Percentiles rank a stretch among this genome's conserved stretches.
These are phyloP conservation scores for Zygoascus biomembranicola DNA, from an alignment of 805 yeast species.

Conservation along the genomic window DNA sequence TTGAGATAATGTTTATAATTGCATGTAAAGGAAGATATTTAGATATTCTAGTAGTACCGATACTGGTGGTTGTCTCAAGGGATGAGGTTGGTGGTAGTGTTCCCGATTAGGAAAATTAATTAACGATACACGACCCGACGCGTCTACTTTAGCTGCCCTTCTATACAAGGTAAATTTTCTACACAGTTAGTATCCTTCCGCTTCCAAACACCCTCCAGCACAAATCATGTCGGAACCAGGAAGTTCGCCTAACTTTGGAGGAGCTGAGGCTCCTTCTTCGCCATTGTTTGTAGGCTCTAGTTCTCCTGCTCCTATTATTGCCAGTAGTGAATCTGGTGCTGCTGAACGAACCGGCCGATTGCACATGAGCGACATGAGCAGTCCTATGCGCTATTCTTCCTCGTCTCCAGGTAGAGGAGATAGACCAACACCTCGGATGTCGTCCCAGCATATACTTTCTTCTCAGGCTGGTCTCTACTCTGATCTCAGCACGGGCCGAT, in stretches of 20 bases:
- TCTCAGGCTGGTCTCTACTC: conserved; percentile 17
- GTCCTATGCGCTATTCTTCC: conserved; percentile 38
- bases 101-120: background rate
- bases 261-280: conserved; percentile 5
- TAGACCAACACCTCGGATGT: conserved; percentile 2
- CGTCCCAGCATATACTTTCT: conserved; percentile 5
- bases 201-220: background rate
- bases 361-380: conserved; percentile 16
- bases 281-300: conserved; percentile 15
- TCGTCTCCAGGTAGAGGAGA: conserved; percentile 26
- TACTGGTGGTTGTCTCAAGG: too few species aligned
- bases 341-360: conserved; percentile 12
- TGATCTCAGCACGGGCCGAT: conserved; percentile 10
- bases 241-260: conserved; percentile 4
- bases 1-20: background rate
- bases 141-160: background rate
- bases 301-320: conserved; percentile 7
- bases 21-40: too few species aligned
- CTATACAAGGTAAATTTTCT: background rate
- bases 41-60: too few species aligned
- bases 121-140: background rate
- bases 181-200: background rate
- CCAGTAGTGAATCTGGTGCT: conserved; percentile 4
- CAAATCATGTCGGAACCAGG: conserved; percentile 6
- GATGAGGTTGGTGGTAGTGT: background rate